Conservation (phyloP, 352 stramenopile genomes). For the Globisporangium heterothallicum region DNA sequence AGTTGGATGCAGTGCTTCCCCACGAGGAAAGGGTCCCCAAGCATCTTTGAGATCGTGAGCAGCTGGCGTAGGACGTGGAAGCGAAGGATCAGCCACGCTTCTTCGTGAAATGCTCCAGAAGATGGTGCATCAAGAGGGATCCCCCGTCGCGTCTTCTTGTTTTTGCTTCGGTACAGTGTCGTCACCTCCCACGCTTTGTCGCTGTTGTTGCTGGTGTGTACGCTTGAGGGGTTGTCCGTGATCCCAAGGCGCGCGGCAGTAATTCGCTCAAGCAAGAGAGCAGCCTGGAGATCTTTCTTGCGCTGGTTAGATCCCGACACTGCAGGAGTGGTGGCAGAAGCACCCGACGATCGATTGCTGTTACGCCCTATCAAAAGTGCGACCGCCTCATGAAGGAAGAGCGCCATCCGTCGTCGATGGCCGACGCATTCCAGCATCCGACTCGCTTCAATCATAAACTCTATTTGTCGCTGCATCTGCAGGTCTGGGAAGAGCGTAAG, state of each 20-base stretch:
- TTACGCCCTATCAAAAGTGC: slow-evolving; percentile 38
- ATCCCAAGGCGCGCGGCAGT: slow-evolving; percentile 52
- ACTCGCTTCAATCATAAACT: slow-evolving; percentile 61
- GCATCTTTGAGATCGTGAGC: slow-evolving; percentile 49
- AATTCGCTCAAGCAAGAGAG: slow-evolving; percentile 47
- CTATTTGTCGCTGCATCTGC: slow-evolving; percentile 37
- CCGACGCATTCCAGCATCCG: slow-evolving; percentile 63
- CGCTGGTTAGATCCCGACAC: slow-evolving; percentile 18
- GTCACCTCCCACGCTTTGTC: slow-evolving; percentile 54
- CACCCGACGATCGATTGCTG: slow-evolving; percentile 14
- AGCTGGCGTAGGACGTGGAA: slow-evolving; percentile 80
- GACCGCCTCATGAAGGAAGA: slow-evolving; percentile 71
- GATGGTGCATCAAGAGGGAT: slow-evolving; percentile 3
- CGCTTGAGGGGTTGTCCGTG: not conserved
- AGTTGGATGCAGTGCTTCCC: slow-evolving; percentile 57
- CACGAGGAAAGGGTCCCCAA: slow-evolving; percentile 43
- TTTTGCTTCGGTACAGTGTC: slow-evolving; percentile 27
- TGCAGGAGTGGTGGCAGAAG: slow-evolving; percentile 17
- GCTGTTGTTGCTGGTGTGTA: slow-evolving; percentile 1
- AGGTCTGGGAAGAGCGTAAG: slow-evolving; percentile 50
- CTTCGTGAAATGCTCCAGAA: slow-evolving; percentile 18
- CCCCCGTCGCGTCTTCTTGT: slow-evolving; percentile 10
- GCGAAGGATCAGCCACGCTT: slow-evolving; percentile 64
- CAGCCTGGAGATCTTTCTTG: slow-evolving; percentile 49
- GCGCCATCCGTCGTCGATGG: slow-evolving; percentile 50